Percentiles rank a stretch among this genome's conserved stretches.
phyloP scores from a whole-genome alignment of 2,329 filamentous ascomycete species.

The Fusarium goolgardi region DNA sequence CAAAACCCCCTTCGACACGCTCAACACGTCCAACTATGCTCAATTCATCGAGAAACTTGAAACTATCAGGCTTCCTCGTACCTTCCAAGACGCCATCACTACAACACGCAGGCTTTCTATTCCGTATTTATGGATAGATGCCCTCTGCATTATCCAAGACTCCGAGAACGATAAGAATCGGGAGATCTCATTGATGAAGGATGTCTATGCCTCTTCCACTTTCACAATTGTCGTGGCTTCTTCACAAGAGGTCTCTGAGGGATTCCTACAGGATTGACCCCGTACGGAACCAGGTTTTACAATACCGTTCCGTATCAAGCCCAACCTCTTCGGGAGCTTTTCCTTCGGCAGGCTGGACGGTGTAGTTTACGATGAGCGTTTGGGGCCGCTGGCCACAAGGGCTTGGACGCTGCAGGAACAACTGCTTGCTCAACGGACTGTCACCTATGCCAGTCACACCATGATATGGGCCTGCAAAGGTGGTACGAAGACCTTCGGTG shows the following conservation, averaged over 20 bases:
- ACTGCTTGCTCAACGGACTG: neutral
- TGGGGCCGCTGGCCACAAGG: neutral
- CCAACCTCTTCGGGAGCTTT: neutral
- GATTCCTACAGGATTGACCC: neutral
- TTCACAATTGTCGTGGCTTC: neutral
- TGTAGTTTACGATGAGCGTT: neutral
- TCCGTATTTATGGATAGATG: neutral
- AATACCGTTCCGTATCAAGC: neutral
- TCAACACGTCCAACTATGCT: neutral
- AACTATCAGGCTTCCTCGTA: neutral
- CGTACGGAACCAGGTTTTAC: accelerated
- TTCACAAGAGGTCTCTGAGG: neutral
- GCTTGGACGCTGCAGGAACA: neutral
- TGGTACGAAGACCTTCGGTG: neutral
- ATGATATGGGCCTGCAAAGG: neutral
- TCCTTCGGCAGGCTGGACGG: neutral
- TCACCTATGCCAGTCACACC: neutral
- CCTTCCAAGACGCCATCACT: neutral
- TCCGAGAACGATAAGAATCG: neutral
- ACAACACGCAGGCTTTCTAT: neutral
- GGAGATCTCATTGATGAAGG: neutral
- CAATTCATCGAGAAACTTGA: neutral
- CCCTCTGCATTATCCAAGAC: neutral
- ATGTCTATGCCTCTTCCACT: neutral
- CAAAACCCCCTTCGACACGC: neutral